phyloP scores from a whole-genome alignment of 2,329 filamentous ascomycete genomes.

The Emmonsiellopsis sp. region DNA sequence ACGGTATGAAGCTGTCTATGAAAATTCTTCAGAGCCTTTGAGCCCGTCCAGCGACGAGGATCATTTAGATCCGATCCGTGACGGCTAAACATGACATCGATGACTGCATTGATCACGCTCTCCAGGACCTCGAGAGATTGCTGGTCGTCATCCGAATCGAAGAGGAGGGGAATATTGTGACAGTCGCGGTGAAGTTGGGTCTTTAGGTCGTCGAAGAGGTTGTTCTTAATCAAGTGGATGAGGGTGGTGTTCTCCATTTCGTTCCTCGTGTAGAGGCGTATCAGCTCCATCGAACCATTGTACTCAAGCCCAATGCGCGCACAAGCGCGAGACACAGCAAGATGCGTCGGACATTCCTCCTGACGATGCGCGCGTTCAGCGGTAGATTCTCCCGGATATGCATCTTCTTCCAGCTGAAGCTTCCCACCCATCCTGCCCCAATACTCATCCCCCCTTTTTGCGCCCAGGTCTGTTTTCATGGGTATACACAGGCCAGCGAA shows the following conservation, averaged over 20 bases:
- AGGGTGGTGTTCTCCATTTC: background rate
- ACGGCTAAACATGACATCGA: background rate
- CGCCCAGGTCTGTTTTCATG: background rate
- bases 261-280: background rate
- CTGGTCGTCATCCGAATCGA: background rate
- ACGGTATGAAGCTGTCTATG: background rate
- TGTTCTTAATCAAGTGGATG: background rate
- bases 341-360: background rate
- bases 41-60: background rate
- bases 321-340: background rate
- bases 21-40: background rate
- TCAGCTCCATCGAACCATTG: background rate
- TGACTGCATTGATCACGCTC: background rate
- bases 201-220: background rate
- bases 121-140: background rate
- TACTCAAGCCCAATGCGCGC: background rate
- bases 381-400: background rate
- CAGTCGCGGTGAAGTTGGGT: background rate
- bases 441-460: background rate
- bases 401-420: background rate
- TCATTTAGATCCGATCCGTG: background rate
- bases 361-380: background rate
- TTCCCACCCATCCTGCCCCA: background rate
- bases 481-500: background rate
- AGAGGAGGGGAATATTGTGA: background rate